Evolutionary conservation across 2,329 filamentous ascomycete species (phyloP).

Genomic region (Lithohypha guttulata): DNA sequence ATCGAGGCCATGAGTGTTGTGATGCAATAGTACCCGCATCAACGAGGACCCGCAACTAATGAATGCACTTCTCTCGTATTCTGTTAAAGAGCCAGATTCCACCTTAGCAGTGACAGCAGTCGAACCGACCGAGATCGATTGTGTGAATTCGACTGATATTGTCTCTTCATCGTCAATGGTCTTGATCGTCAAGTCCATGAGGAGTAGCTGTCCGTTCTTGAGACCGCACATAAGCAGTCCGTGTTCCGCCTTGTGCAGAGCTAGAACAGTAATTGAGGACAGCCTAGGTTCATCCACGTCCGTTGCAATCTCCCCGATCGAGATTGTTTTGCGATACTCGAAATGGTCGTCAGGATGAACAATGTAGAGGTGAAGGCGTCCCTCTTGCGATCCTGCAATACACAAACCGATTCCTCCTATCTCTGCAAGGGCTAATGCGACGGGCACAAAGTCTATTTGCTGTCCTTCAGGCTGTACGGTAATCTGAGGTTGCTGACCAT

Average conservation of each 20-base stretch:
- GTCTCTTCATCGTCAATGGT: background rate
- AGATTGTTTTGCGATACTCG: background rate
- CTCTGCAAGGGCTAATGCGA: background rate
- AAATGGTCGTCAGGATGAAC: background rate
- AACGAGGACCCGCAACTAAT: slow-evolving; percentile 12
- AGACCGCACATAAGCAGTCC: slow-evolving; percentile 4
- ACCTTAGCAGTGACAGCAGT: slow-evolving; percentile 1
- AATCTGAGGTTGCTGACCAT: background rate
- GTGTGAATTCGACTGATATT: background rate
- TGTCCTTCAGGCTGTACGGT: background rate
- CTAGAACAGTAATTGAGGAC: background rate
- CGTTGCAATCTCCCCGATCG: background rate
- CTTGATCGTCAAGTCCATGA: background rate
- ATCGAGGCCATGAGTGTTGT: slow-evolving; percentile 3
- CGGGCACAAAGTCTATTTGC: slow-evolving; percentile 1
- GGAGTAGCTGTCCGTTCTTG: slow-evolving; percentile 1
- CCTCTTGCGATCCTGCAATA: background rate
- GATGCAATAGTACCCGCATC: slow-evolving; percentile 1
- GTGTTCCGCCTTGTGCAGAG: background rate
- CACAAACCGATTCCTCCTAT: background rate
- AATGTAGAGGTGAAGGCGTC: background rate
- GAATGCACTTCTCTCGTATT: slow-evolving; percentile 9
- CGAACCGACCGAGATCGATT: background rate
- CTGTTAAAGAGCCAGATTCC: background rate
- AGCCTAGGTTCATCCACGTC: background rate